Percentiles rank a stretch among this genome's conserved stretches.
These are phyloP conservation scores for Trichothecium sympodiale DNA, from an alignment of 2,329 filamentous ascomycete genomes.

Conservation along the genomic window DNA sequence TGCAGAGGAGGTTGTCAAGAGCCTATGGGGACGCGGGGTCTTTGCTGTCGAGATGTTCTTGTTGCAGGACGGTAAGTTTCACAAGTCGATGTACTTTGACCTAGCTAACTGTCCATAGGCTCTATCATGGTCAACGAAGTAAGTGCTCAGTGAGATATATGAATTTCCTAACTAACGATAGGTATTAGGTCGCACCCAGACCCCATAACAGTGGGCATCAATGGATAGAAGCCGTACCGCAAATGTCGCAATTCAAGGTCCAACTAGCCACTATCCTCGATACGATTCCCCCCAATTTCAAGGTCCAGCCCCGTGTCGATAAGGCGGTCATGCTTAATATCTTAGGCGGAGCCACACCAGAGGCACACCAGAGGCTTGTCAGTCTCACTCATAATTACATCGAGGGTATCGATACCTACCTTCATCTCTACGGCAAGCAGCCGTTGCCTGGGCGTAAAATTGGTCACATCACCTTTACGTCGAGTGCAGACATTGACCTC, in stretches of 20 bases:
- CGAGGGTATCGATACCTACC: constrained; percentile 36
- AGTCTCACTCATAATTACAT: constrained; percentile 20
- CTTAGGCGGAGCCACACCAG: constrained; percentile 54
- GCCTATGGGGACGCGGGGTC: constrained; percentile 78
- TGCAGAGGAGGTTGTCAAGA: constrained; percentile 66
- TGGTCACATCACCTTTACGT: constrained; percentile 80
- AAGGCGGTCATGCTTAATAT: constrained; percentile 73
- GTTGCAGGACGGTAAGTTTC: constrained; percentile 48
- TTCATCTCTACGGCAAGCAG: constrained; percentile 89
- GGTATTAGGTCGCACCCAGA: constrained; percentile 3
- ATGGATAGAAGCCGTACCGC: constrained; percentile 81
- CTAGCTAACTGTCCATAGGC: constrained; percentile 19
- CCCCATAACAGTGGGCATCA: constrained; percentile 87
- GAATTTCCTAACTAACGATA: constrained; percentile 24
- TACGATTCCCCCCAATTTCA: constrained; percentile 40
- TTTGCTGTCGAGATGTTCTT: constrained; percentile 98
- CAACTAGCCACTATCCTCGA: constrained; percentile 78
- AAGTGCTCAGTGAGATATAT: too few species aligned
- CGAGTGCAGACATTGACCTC: constrained; percentile 51
- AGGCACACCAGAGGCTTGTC: constrained; percentile 47
- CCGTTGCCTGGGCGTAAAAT: constrained; percentile 87
- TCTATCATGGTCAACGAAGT: constrained; percentile 76
- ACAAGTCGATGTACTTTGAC: not conserved
- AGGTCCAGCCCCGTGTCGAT: constrained; percentile 46
- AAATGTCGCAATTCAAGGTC: constrained; percentile 83